Percentiles rank a stretch among this genome's conserved stretches.
Conservation (phyloP, 495 filamentous ascomycete genomes). For the Podospora anserina region DNA sequence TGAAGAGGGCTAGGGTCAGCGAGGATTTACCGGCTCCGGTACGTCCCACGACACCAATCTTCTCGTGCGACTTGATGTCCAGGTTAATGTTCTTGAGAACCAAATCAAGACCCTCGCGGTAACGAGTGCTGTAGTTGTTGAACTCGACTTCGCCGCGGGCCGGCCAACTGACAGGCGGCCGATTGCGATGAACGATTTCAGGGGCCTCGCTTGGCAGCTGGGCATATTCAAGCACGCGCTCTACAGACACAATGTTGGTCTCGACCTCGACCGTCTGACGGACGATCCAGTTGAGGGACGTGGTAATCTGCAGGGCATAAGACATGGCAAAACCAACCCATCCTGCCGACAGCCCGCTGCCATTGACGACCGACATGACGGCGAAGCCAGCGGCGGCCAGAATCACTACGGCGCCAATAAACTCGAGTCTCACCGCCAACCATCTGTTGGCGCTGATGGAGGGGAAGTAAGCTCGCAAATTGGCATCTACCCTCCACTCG, state of each 20-base stretch:
- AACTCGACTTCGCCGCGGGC: slow-evolving; percentile 86
- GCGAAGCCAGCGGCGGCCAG: slow-evolving; percentile 79
- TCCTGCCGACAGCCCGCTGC: slow-evolving; percentile 66
- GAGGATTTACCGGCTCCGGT: slow-evolving; percentile 97
- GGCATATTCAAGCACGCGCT: slow-evolving; percentile 96
- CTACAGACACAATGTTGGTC: slow-evolving; percentile 98
- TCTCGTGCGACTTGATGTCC: slow-evolving; percentile 91
- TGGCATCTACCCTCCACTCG: slow-evolving; percentile 96
- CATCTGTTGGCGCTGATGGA: slow-evolving; percentile 95
- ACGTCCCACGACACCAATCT: slow-evolving; percentile 95
- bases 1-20: slow-evolving; percentile 87
- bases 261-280: slow-evolving; percentile 98
- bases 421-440: slow-evolving; percentile 93
- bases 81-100: slow-evolving; percentile 90
- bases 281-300: slow-evolving; percentile 99
- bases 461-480: slow-evolving; percentile 92
- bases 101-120: slow-evolving; percentile 81
- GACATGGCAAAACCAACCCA: slow-evolving; percentile 94
- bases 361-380: slow-evolving; percentile 73
- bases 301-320: slow-evolving; percentile 94
- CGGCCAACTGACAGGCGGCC: slow-evolving; percentile 90
- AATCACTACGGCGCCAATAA: slow-evolving; percentile 94
- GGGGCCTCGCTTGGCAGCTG: slow-evolving; percentile 90
- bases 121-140: slow-evolving; percentile 88
- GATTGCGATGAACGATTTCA: slow-evolving; percentile 83